A percentile compares a stretch with the other conserved stretches of the same genome.
Conservation (phyloP, 1,139 yeast genomes). For the Debaryomyces udenii region DNA sequence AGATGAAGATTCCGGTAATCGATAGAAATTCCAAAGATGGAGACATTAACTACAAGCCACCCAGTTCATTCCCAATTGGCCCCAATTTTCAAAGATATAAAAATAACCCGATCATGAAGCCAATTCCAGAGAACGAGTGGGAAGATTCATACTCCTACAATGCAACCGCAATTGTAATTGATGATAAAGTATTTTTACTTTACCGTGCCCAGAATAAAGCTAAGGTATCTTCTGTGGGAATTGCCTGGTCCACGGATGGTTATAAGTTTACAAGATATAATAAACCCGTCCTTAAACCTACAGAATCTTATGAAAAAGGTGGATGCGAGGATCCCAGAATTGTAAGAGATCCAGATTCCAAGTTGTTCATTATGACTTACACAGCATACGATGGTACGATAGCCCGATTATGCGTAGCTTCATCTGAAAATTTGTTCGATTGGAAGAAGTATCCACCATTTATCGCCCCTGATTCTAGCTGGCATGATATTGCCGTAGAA, state of each 20-base stretch:
- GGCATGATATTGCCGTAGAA: slow-evolving; percentile 38
- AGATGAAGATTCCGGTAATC: slow-evolving; percentile 38
- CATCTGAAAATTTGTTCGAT: slow-evolving; percentile 39
- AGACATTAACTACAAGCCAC: slow-evolving; percentile 37
- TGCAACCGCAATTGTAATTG: slow-evolving; percentile 49
- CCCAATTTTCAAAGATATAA: slow-evolving; percentile 38
- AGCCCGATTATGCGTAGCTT: slow-evolving; percentile 49
- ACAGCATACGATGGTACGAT: slow-evolving; percentile 41
- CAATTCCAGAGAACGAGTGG: slow-evolving; percentile 43
- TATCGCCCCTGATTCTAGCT: slow-evolving; percentile 27
- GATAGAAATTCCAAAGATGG: slow-evolving; percentile 32
- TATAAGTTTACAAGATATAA: slow-evolving; percentile 34
- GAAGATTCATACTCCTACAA: slow-evolving; percentile 47
- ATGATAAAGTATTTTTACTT: slow-evolving; percentile 39
- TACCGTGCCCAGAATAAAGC: slow-evolving; percentile 46
- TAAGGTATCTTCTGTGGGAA: slow-evolving; percentile 39
- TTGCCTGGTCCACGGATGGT: slow-evolving; percentile 49
- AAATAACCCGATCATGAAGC: slow-evolving; percentile 43
- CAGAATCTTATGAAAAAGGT: slow-evolving; percentile 44
- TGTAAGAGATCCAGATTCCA: slow-evolving; percentile 40
- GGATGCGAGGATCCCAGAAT: slow-evolving; percentile 52
- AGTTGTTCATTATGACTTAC: slow-evolving; percentile 43
- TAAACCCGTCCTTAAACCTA: slow-evolving; percentile 39
- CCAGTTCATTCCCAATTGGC: slow-evolving; percentile 45
- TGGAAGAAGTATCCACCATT: slow-evolving; percentile 47